Percentiles rank a stretch among this genome's conserved stretches.
These are phyloP conservation scores for Dicorynia guianensis DNA, from an alignment of 306 rosid genomes.

Conservation along the genomic window DNA sequence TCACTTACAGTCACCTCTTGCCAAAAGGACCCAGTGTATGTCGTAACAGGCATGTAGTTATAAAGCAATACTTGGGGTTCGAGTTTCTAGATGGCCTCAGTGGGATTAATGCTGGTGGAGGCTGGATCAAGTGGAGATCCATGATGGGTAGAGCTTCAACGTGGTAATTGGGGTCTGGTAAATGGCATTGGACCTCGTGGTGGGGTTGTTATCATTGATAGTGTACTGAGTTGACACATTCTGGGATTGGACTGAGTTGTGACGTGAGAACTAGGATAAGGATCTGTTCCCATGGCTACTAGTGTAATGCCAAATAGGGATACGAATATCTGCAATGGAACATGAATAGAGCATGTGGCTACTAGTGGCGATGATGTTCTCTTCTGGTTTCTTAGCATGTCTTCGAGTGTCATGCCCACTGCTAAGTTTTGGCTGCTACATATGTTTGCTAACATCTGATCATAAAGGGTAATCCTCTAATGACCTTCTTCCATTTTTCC, in stretches of 20 bases:
- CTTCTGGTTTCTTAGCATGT: conserved; percentile 47
- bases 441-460: conserved; percentile 70
- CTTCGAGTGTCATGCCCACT: conserved; percentile 71
- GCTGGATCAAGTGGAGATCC: background rate
- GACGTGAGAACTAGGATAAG: background rate
- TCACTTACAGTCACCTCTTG: conserved; percentile 38
- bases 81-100: conserved; percentile 5
- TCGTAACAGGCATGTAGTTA: conserved; percentile 36
- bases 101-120: background rate
- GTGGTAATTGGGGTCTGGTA: conserved; percentile 12
- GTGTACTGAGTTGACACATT: conserved; percentile 23
- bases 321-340: conserved; percentile 67
- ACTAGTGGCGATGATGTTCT: conserved; percentile 27
- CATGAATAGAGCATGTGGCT: conserved; percentile 53
- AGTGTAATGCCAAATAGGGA: conserved; percentile 36
- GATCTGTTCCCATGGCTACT: no score
- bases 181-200: background rate
- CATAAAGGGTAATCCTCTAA: conserved; percentile 68
- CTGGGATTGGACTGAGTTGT: conserved; percentile 21
- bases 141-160: conserved; percentile 34
- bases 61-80: conserved; percentile 47
- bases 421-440: conserved; percentile 51
- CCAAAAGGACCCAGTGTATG: conserved; percentile 35
- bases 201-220: conserved; percentile 15
- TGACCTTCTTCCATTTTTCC: conserved; percentile 53